A percentile compares a stretch with the other conserved stretches of the same genome.
phyloP scores from a whole-genome alignment of 2,329 filamentous ascomycete species.

The Colletotrichum chlorophyti region DNA sequence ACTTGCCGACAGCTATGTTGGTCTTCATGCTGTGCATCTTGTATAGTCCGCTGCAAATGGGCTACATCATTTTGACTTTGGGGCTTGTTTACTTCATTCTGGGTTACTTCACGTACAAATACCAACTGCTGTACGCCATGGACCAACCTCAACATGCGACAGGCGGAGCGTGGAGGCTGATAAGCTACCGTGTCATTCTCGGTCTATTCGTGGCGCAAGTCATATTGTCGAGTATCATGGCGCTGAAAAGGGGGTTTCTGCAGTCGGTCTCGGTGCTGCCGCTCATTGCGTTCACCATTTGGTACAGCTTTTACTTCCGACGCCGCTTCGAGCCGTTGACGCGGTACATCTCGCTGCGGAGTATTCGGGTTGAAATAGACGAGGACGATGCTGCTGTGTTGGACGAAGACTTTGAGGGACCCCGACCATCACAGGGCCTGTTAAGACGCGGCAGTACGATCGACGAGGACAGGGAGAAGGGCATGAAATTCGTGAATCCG shows the following conservation, averaged over 20 bases:
- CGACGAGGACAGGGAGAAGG: conserved; percentile 76
- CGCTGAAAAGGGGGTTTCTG: conserved; percentile 74
- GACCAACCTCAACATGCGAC: conserved; percentile 95
- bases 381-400: conserved; percentile 42
- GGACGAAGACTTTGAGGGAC: conserved; percentile 45
- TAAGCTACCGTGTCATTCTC: conserved; percentile 88
- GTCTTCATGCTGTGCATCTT: conserved; percentile 96
- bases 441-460: conserved; percentile 67
- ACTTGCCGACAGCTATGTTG: conserved; percentile 88
- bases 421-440: conserved; percentile 45
- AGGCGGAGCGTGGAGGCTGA: conserved; percentile 94
- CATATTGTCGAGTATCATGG: conserved; percentile 87
- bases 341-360: conserved; percentile 89
- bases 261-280: conserved; percentile 78
- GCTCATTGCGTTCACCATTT: conserved; percentile 79
- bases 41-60: conserved; percentile 84
- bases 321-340: conserved; percentile 87
- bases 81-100: conserved; percentile 84
- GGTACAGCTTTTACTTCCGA: conserved; percentile 86
- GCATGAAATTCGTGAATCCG: conserved; percentile 77
- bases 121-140: conserved; percentile 98
- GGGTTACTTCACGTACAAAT: conserved; percentile 92
- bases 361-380: conserved; percentile 68
- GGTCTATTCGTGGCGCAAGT: conserved; percentile 89
- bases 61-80: conserved; percentile 81